These are phyloP conservation scores for Noccaea caerulescens DNA, from an alignment of 345 rosid genomes.

Conservation along the genomic window DNA sequence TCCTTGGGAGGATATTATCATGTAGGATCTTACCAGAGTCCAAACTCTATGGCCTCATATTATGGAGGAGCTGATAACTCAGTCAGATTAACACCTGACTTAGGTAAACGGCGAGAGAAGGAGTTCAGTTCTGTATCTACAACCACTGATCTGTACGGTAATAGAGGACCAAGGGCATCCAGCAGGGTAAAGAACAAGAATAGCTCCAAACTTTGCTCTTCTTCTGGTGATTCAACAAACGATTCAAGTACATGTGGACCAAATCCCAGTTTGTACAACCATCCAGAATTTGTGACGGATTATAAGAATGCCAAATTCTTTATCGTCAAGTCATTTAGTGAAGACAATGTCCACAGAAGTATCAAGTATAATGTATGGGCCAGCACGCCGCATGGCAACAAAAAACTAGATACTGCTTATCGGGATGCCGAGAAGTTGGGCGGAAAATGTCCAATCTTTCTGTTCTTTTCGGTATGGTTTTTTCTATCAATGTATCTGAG, in stretches of 20 bases:
- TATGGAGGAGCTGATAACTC: conserved; percentile 54
- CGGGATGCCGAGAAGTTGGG: conserved; percentile 58
- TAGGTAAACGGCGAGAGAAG: conserved; percentile 61
- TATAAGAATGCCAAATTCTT: conserved; percentile 68
- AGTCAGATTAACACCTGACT: conserved; percentile 49
- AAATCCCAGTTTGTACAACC: conserved; percentile 51
- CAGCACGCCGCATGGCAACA: conserved; percentile 80
- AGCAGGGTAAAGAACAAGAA: conserved; percentile 54
- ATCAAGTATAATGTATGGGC: conserved; percentile 77
- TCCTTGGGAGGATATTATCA: conserved; percentile 54
- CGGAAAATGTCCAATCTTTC: conserved; percentile 59
- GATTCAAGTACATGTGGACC: conserved; percentile 44
- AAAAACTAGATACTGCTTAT: conserved; percentile 69
- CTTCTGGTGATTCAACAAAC: conserved; percentile 45
- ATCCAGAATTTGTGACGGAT: conserved; percentile 55
- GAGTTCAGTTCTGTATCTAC: conserved; percentile 50
- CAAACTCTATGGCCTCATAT: conserved; percentile 34
- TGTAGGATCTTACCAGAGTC: conserved; percentile 51
- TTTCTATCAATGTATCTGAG: background rate
- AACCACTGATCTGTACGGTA: conserved; percentile 57
- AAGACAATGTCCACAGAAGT: conserved; percentile 80
- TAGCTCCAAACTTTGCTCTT: conserved; percentile 40
- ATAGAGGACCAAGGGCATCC: conserved; percentile 76
- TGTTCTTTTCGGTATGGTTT: conserved; percentile 64
- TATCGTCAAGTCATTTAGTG: conserved; percentile 77